Conservation (phyloP, 2,329 filamentous ascomycete genomes). For the Cytospora piceae region DNA sequence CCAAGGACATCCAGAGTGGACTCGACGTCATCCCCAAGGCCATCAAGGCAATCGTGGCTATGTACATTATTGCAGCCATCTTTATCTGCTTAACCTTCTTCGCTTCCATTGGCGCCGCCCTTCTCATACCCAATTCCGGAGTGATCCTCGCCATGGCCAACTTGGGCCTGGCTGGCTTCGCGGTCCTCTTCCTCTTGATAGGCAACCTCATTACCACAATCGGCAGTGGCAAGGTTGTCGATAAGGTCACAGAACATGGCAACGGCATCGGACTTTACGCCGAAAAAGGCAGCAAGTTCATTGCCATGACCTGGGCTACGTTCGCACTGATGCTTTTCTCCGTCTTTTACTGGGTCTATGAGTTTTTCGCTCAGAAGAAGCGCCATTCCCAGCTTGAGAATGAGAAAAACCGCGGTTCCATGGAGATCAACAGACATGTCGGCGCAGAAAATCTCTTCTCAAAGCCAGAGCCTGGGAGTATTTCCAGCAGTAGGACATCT, state of each 20-base stretch:
- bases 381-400: background rate
- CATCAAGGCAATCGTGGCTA: conserved; percentile 31
- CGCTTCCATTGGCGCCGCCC: conserved; percentile 27
- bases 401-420: too few relatives aligned
- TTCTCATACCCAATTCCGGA: conserved; percentile 26
- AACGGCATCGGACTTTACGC: conserved; percentile 51
- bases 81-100: conserved; percentile 31
- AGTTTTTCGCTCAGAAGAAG: conserved; percentile 23
- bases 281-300: conserved; percentile 48
- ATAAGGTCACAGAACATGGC: conserved; percentile 47
- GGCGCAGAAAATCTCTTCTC: background rate
- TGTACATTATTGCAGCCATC: conserved; percentile 31
- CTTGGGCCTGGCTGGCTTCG: conserved; percentile 42
- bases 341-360: conserved; percentile 13
- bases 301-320: conserved; percentile 52
- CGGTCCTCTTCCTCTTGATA: conserved; percentile 43
- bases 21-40: conserved; percentile 31
- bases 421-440: conserved; percentile 6
- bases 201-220: conserved; percentile 51
- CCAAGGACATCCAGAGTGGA: conserved; percentile 25
- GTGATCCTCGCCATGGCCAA: conserved; percentile 42
- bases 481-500: background rate
- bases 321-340: conserved; percentile 48
- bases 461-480: background rate
- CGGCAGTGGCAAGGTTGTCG: conserved; percentile 45